phyloP scores from a whole-genome alignment of 371 early-diverging fungal species.

The Mucor sp. region DNA sequence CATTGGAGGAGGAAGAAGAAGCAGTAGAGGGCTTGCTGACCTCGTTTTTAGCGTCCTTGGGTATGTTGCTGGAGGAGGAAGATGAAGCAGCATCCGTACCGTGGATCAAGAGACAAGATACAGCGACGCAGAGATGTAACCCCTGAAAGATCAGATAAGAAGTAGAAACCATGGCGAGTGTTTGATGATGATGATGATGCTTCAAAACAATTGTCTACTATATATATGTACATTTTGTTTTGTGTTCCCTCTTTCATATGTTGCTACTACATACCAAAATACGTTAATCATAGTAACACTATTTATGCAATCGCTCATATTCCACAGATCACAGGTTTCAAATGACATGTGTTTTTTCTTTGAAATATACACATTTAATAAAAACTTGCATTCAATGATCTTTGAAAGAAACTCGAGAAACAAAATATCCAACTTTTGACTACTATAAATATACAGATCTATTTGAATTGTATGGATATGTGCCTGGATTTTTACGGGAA shows the following conservation, averaged over 20 bases:
- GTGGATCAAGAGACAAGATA: slow-evolving; percentile 12
- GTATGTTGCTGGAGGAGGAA: not conserved
- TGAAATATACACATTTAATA: not conserved
- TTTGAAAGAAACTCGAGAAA: not conserved
- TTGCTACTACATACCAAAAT: not conserved
- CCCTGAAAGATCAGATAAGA: slow-evolving; percentile 13
- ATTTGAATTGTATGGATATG: too few species aligned
- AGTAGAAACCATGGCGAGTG: not conserved
- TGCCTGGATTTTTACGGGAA: not conserved
- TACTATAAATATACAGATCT: not conserved
- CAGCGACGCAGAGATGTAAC: slow-evolving; percentile 5
- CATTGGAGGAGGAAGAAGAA: too few species aligned
- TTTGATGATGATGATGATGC: not conserved
- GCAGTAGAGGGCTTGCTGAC: not conserved
- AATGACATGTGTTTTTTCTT: not conserved
- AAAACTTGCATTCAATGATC: not conserved
- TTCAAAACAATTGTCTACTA: not conserved
- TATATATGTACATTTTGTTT: not conserved
- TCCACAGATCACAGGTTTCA: not conserved
- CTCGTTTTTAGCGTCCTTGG: not conserved
- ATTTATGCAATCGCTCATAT: not conserved
- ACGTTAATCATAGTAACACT: not conserved
- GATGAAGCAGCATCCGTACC: slow-evolving; percentile 11
- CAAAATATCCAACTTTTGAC: not conserved
- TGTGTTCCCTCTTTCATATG: not conserved